phyloP scores from a whole-genome alignment of 768 basidiomycete genomes.

The Mrakia frigida region DNA sequence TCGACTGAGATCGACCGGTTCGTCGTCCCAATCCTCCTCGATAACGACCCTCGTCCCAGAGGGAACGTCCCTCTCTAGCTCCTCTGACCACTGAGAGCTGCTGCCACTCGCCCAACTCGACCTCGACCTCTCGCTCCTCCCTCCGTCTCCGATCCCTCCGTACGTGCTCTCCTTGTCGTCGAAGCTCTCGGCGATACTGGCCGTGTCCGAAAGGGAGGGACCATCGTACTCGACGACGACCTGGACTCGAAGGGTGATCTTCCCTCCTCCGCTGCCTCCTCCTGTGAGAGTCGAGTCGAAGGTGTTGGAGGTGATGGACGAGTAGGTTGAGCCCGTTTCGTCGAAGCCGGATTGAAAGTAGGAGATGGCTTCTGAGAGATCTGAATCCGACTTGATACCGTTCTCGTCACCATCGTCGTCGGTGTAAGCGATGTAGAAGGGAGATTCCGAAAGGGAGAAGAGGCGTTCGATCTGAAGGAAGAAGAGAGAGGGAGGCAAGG shows the following conservation, averaged over 20 bases:
- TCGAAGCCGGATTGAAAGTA: constrained; percentile 76
- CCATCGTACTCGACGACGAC: constrained; percentile 86
- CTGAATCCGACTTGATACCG: constrained; percentile 62
- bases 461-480: constrained; percentile 68
- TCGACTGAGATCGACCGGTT: constrained; percentile 15
- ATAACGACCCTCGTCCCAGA: constrained; percentile 29
- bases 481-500: background rate
- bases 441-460: constrained; percentile 64
- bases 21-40: constrained; percentile 32
- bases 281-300: constrained; percentile 49
- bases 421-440: constrained; percentile 72
- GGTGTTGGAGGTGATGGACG: constrained; percentile 52
- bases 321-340: constrained; percentile 62
- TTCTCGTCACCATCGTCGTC: constrained; percentile 54
- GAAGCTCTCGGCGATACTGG: constrained; percentile 54
- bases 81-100: constrained; percentile 9
- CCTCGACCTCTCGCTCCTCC: constrained; percentile 15
- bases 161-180: constrained; percentile 22
- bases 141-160: constrained; percentile 14
- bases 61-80: background rate
- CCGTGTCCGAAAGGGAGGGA: constrained; percentile 81
- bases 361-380: constrained; percentile 77
- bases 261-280: constrained; percentile 50
- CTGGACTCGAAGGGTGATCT: constrained; percentile 69
- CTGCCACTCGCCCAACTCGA: constrained; percentile 24